Evolutionary conservation across 768 basidiomycete genomes (phyloP).

Genomic region (Mrakia gelida): DNA sequence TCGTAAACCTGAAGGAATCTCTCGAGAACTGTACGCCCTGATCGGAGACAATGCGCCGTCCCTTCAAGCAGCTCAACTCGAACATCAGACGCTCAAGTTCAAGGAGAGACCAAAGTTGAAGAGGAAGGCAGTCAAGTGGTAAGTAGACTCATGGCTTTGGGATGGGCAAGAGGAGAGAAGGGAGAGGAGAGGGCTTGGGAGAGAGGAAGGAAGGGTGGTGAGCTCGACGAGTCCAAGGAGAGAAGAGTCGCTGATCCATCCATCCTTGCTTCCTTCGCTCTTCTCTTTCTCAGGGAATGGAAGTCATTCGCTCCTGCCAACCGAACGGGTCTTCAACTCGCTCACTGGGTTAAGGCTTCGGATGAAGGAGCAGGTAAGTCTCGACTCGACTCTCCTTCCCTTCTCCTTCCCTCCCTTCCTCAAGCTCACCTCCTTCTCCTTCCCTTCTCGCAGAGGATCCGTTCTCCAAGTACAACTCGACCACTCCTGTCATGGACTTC

Average conservation of each 20-base stretch:
- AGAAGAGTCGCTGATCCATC: background rate
- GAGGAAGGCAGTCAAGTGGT: conserved; percentile 48
- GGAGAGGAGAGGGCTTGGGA: too few relatives aligned
- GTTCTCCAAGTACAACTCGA: conserved; percentile 76
- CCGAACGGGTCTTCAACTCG: conserved; percentile 54
- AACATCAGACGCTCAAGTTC: conserved; percentile 56
- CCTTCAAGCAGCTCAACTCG: conserved; percentile 47
- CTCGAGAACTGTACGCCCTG: conserved; percentile 84
- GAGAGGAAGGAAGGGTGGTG: background rate
- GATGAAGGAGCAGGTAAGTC: background rate
- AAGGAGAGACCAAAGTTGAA: conserved; percentile 80
- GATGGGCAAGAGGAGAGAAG: background rate
- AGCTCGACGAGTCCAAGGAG: background rate
- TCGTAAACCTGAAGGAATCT: conserved; percentile 63
- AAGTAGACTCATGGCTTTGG: background rate
- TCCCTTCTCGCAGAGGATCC: conserved; percentile 50
- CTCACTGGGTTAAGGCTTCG: conserved; percentile 71
- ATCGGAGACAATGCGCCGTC: conserved; percentile 92
- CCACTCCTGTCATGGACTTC: conserved; percentile 53
- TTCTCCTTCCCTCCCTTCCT: background rate
- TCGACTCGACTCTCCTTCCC: background rate
- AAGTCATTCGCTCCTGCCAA: conserved; percentile 65
- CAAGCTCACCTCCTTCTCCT: background rate
- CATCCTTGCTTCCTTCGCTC: background rate
- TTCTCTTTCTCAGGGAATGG: conserved; percentile 58